Percentiles rank a stretch among this genome's conserved stretches.
These are phyloP conservation scores for Podospora comata DNA, from an alignment of 495 filamentous ascomycete species.

Conservation along the genomic window DNA sequence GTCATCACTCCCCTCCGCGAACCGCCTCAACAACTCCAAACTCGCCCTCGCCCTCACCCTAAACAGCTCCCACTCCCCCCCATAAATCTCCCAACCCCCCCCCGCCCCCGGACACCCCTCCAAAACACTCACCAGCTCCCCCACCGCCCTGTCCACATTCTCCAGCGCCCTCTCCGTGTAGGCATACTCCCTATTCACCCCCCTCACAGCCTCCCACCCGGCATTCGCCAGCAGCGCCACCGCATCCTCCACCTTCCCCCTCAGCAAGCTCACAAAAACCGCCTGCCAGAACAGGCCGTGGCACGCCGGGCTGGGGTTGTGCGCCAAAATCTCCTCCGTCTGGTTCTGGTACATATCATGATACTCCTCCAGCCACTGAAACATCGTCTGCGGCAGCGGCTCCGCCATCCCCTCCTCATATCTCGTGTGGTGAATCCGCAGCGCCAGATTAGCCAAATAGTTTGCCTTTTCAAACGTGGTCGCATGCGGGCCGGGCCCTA, in stretches of 20 bases:
- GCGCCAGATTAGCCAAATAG: conserved; percentile 65
- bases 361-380: conserved; percentile 72
- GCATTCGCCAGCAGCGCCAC: conserved; percentile 62
- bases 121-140: conserved; percentile 61
- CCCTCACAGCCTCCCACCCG: conserved; percentile 68
- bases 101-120: conserved; percentile 65
- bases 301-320: conserved; percentile 66
- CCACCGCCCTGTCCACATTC: conserved; percentile 66
- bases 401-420: conserved; percentile 39
- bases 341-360: conserved; percentile 62
- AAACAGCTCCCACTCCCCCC: conserved; percentile 73
- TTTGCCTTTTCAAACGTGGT: conserved; percentile 65
- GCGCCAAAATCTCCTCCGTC: conserved; percentile 54
- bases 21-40: conserved; percentile 62
- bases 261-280: conserved; percentile 61
- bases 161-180: conserved; percentile 69
- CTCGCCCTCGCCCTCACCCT: conserved; percentile 65
- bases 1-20: conserved; percentile 65
- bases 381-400: conserved; percentile 67
- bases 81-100: conserved; percentile 72
- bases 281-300: conserved; percentile 78
- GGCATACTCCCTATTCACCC: conserved; percentile 55
- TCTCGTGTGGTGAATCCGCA: conserved; percentile 71
- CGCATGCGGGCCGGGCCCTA: conserved; percentile 61
- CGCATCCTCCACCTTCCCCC: conserved; percentile 64